These are phyloP conservation scores for Fusarium coicis DNA, from an alignment of 2,329 filamentous ascomycete genomes.

Conservation along the genomic window DNA sequence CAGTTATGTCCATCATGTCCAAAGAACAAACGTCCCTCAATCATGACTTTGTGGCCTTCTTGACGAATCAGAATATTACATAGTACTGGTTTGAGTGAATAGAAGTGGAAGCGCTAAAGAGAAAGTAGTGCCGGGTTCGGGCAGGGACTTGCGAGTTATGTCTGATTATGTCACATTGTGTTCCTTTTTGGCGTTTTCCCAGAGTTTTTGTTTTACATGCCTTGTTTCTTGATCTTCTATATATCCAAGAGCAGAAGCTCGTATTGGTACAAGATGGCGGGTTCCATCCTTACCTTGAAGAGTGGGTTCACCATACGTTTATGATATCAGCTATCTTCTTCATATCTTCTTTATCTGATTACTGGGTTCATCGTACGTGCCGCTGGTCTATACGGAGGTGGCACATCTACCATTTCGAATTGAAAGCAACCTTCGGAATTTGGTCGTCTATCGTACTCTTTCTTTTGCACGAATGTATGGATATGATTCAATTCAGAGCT, in stretches of 20 bases:
- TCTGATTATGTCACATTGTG: not conserved
- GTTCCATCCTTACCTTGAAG: not conserved
- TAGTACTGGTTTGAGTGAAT: not conserved
- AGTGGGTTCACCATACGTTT: not conserved
- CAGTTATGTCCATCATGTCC: slow-evolving; percentile 29
- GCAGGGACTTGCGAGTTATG: not conserved
- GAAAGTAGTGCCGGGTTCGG: not conserved
- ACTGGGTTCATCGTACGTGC: slow-evolving; percentile 28
- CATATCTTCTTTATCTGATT: not conserved
- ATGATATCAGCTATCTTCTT: not conserved
- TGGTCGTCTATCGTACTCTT: not conserved
- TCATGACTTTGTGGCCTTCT: not conserved
- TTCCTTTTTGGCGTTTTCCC: slow-evolving; percentile 16
- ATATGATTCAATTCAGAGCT: not conserved
- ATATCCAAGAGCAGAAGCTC: not conserved
- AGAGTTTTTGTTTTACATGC: not conserved
- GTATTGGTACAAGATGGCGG: slow-evolving; percentile 5
- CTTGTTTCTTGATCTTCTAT: slow-evolving; percentile 7
- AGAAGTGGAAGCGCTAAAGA: not conserved
- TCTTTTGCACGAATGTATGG: slow-evolving; percentile 8
- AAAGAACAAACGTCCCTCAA: slow-evolving; percentile 2
- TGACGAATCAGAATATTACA: not conserved
- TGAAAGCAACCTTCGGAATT: slow-evolving; percentile 15
- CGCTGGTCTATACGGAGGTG: slow-evolving; percentile 24
- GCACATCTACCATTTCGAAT: slow-evolving; percentile 11